Evolutionary conservation across 148 eudicot species (phyloP).

Genomic region (Silene conica): DNA sequence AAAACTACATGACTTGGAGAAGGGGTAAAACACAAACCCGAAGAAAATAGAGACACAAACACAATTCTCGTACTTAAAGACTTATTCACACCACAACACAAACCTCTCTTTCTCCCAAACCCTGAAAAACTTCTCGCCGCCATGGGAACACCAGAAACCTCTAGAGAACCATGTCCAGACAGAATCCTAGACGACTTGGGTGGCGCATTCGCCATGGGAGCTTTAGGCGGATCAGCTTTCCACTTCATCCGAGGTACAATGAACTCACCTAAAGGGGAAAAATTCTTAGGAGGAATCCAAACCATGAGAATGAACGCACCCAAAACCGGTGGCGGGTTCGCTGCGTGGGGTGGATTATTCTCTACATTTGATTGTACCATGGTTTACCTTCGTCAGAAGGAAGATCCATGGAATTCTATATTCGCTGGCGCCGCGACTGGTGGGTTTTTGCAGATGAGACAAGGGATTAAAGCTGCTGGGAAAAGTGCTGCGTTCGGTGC

Average conservation of each 20-base stretch:
- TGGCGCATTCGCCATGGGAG: conserved; percentile 74
- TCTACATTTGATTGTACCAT: conserved; percentile 60
- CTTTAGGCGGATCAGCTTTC: conserved; percentile 60
- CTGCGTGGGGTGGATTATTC: conserved; percentile 73
- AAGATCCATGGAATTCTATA: conserved; percentile 83
- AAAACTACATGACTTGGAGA: no score
- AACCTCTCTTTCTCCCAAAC: background rate
- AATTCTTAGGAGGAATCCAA: conserved; percentile 47
- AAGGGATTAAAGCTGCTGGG: conserved; percentile 39
- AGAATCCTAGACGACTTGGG: conserved; percentile 75
- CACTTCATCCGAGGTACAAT: conserved; percentile 58
- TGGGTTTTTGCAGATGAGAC: conserved; percentile 52
- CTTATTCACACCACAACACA: no score
- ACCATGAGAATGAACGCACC: conserved; percentile 61
- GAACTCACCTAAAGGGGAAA: conserved; percentile 48
- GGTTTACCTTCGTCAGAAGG: conserved; percentile 65
- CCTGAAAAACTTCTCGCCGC: background rate
- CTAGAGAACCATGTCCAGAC: conserved; percentile 78
- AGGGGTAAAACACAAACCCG: no score
- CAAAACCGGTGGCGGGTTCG: conserved; percentile 60
- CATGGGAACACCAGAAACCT: conserved; percentile 68
- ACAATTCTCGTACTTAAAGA: no score
- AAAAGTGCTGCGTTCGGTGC: conserved; percentile 55
- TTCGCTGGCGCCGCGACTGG: conserved; percentile 67
- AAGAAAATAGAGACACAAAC: no score